Percentiles rank a stretch among this genome's conserved stretches.
phyloP scores from a whole-genome alignment of 257 asterid genomes.

The Penstemon newberryi region DNA sequence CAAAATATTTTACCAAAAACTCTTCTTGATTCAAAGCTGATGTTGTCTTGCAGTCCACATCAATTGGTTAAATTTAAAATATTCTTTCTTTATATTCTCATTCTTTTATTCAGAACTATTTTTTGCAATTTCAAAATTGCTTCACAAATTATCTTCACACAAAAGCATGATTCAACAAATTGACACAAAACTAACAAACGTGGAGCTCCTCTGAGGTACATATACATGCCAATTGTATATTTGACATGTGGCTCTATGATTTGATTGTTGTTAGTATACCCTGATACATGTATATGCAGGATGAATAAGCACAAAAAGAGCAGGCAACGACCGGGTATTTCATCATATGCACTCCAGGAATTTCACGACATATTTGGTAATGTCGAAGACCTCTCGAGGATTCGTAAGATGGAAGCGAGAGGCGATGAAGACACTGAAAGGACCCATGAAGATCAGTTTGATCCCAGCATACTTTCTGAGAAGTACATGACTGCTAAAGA shows the following conservation, averaged over 20 bases:
- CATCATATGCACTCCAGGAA: constrained; percentile 85
- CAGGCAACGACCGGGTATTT: constrained; percentile 82
- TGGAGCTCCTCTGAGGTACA: constrained; percentile 79
- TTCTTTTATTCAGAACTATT: no score
- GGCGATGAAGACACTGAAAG: constrained; percentile 54
- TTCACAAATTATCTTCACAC: no score
- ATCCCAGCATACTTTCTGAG: constrained; percentile 79
- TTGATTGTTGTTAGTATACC: constrained; percentile 3
- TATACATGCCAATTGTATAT: neutral
- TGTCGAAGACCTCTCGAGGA: constrained; percentile 72
- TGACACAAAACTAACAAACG: no score
- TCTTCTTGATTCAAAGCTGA: no score
- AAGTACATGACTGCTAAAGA: constrained; percentile 91
- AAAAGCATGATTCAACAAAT: no score
- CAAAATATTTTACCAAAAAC: no score
- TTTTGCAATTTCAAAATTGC: no score
- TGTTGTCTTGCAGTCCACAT: no score
- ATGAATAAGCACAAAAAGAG: constrained; percentile 74
- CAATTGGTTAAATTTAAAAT: no score
- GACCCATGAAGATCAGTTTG: constrained; percentile 90
- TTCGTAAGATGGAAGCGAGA: constrained; percentile 53
- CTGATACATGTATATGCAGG: constrained; percentile 47
- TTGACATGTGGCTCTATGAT: neutral
- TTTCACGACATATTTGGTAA: constrained; percentile 95
- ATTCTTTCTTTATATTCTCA: no score